Evolutionary conservation across 164 flowering plant genomes (phyloP), one percentile per base, ranked within the genome.

Genomic region (Berberis thunbergii): DNA sequence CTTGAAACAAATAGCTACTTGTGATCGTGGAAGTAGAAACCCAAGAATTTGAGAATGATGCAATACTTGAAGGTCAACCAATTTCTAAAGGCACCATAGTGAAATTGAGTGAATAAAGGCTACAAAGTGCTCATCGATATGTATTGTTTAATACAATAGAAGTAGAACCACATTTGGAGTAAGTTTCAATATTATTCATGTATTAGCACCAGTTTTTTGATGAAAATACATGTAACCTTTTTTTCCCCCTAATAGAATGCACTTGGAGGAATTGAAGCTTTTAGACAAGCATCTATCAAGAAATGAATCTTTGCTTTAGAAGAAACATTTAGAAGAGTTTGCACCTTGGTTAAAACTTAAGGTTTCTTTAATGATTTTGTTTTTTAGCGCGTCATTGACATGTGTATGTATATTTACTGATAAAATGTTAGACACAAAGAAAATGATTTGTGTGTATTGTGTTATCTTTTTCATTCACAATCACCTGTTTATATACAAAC

Each of bases 81-180:
- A 13, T 52, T 43, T 63, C 40, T 40, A 43, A n/a, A 41, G 40
- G 49, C 10, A 46, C 7, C 6, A 7, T n/a, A 4, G 3, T 49
- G 3, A 10, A 11, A 7, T 10, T 63, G 8, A 9, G 43, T 42
- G 9, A 42, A 7, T 48, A 40, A 10, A 7, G 39, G 3, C 13
- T 63, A 52, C 11, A 63, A 6, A 53, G 7, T 42, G 65, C 49
- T 3, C 57, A n/a, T n/a, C n/a, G n/a, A n/a, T n/a, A n/a, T n/a
- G n/a, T n/a, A n/a, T n/a, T n/a, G n/a, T n/a, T n/a, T n/a, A n/a
- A n/a, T n/a, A n/a, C n/a, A n/a, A n/a, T n/a, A n/a, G n/a, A n/a
- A n/a, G n/a, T n/a, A n/a, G n/a, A n/a, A n/a, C n/a, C n/a, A 2
- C 40, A 39, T 49, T 8, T 49, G 11, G 9, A 50, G 64, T 49